Evolutionary conservation across 352 stramenopile genomes (phyloP), one percentile per base, ranked within the genome.

Genomic region (Phytophthora rubi): DNA sequence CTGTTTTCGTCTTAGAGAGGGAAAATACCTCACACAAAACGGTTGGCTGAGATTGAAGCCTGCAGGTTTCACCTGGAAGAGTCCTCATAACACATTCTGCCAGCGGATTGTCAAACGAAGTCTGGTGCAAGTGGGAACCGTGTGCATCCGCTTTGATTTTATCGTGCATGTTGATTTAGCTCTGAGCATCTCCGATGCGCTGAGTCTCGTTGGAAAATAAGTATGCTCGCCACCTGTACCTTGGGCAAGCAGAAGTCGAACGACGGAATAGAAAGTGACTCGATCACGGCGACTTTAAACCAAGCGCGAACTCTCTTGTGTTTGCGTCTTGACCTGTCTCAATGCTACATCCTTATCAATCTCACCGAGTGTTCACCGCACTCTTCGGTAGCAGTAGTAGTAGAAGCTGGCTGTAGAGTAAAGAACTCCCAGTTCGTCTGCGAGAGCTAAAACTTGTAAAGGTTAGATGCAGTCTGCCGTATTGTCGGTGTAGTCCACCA

Each of bases 271-370:
- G 56, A 58, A 63, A 76, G 81, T 88, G 82, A 82, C 66, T 65
- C 71, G 74, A 85, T 87, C 86, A 85, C 82, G 76, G 87, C 87
- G 67, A 93, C 79, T 93, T 81, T 90, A 92, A 93, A 93, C 87
- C 87, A 94, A 93, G 87, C 66, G 62, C 66, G 62, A 75, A 90
- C 85, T 79, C 45, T 45, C 54, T 70, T 74, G 73, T 92, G 84
- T 87, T 79, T 73, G 80, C 69, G 70, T 62, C 85, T 93, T 94
- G 86, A 94, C 86, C 86, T 94, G 86, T 94, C 86, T 94, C 85
- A 92, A 83, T 62, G 86, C 86, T 77, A 93, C 82, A 93, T 83
- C 54, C 53, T 30, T 10, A 71, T 52, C 42, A 48, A 57, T 15
- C 8, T 73, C 2, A 15, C 26, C 4, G 26, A 30, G 26, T 30